Percentiles rank a stretch among this genome's conserved stretches.
These are phyloP conservation scores for Fraxinus dipetala DNA, from an alignment of 305 asterid species.

Conservation along the genomic window DNA sequence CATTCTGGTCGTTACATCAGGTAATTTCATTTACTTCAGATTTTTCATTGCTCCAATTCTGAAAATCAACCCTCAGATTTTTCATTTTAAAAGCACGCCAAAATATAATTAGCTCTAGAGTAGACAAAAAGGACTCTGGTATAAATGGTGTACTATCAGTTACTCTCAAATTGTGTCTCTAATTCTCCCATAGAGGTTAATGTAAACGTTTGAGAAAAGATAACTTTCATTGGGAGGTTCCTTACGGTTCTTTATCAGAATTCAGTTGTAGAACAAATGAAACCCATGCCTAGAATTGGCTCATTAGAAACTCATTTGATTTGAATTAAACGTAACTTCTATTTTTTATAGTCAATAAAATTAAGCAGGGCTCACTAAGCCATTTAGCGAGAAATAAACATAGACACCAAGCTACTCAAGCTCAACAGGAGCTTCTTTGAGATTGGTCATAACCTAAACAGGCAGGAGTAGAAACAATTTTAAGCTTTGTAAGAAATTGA, in stretches of 20 bases:
- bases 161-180: conserved; percentile 10
- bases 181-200: not conserved
- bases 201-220: not conserved
- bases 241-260: not conserved
- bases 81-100: not conserved
- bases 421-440: not conserved
- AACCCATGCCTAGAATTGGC: not conserved
- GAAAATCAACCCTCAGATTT: not conserved
- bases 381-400: not conserved
- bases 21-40: not conserved
- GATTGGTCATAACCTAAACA: not conserved
- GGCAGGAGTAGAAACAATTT: not conserved
- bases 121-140: not conserved
- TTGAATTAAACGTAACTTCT: not conserved
- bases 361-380: not conserved
- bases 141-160: not conserved
- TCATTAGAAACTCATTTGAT: not conserved
- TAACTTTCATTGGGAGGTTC: not conserved
- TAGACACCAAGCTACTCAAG: not conserved
- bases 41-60: not conserved
- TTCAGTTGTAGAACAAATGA: not conserved
- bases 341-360: not conserved
- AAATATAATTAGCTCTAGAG: not conserved
- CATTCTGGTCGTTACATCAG: not conserved
- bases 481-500: not conserved